A percentile compares a stretch with the other conserved stretches of the same genome.
Evolutionary conservation across 495 filamentous ascomycete species (phyloP).

Genomic region (Cercophora samala): DNA sequence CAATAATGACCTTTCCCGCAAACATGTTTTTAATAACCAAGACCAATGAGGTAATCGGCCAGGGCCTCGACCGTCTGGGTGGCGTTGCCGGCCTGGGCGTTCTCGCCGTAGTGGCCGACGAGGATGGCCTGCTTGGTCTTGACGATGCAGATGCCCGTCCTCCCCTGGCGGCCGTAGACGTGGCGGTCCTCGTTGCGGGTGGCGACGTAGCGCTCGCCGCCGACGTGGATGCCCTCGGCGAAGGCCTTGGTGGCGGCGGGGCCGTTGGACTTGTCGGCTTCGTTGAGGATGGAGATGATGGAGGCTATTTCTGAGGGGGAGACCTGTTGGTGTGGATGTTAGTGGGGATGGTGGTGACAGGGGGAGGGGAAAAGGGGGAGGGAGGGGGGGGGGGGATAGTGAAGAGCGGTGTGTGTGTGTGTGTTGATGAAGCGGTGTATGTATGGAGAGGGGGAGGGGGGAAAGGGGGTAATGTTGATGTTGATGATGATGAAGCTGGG

Average conservation of each 20-base stretch:
- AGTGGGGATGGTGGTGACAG: background rate
- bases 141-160: slow-evolving; percentile 71
- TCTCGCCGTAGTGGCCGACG: slow-evolving; percentile 78
- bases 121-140: slow-evolving; percentile 85
- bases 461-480: background rate
- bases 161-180: slow-evolving; percentile 85
- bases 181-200: slow-evolving; percentile 70
- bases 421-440: background rate
- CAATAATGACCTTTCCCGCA: background rate
- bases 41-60: slow-evolving; percentile 68
- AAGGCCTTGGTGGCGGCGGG: slow-evolving; percentile 47
- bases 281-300: slow-evolving; percentile 42
- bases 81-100: slow-evolving; percentile 60
- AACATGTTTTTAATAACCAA: slow-evolving; percentile 58
- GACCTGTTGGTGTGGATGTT: background rate
- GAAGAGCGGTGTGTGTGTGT: too few relatives aligned
- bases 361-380: background rate
- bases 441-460: background rate
- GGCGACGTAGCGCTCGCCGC: slow-evolving; percentile 65
- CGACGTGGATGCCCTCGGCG: slow-evolving; percentile 64
- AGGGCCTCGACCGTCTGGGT: slow-evolving; percentile 63
- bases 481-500: background rate
- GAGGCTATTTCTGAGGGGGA: slow-evolving; percentile 49
- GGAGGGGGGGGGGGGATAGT: too few relatives aligned
- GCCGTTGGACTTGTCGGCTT: slow-evolving; percentile 34